Evolutionary conservation across 208 protist species (phyloP), one percentile per base, ranked within the genome.

Genomic region (Phytomonas sp.): DNA sequence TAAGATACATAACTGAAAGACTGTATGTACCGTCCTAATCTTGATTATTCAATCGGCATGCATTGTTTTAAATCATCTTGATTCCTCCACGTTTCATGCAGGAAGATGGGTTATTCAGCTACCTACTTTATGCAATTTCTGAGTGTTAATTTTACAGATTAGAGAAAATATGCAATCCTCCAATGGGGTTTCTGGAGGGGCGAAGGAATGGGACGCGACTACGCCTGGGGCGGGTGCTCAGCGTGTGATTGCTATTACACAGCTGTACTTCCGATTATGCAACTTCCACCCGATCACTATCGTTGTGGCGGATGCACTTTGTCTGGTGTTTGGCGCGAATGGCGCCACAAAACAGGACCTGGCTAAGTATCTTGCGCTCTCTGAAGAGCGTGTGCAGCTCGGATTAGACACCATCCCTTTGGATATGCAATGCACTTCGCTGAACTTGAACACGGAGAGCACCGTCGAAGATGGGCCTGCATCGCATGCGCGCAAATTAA

Each of bases 191-290:
- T 51, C 63, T 79, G 4, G 70, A 67, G 43, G 46, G 7, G 2
- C 40, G 40, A 46, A 40, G 62, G 67, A 60, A 15, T 89, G 87
- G 83, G 84, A 93, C 37, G 72, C 87, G 2, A 81, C 87, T 0
- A 69, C 83, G 46, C 85, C 91, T 0, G 91, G 91, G 13, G 80
- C 88, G 4, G 91, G 91, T 7, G 85, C 91, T 13, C 70, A 86
- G 70, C 83, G 88, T 1, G 85, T 82, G 13, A 82, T 80, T 23
- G 78, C 80, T 51, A 77, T 93, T 23, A 34, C 81, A 13, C 91
- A 91, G 75, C 77, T 96, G 32, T 96, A 96, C 76, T 85, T 96
- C 68, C 81, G 91, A 23, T 78, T 96, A 71, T 81, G 72, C 13
- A 69, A 83, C 70, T 86, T 85, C 70, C 74, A 63, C 46, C 71